Percentiles rank a stretch among this genome's conserved stretches.
These are phyloP conservation scores for Pythium rhizo-oryzae DNA, from an alignment of 352 stramenopile genomes.

Conservation along the genomic window DNA sequence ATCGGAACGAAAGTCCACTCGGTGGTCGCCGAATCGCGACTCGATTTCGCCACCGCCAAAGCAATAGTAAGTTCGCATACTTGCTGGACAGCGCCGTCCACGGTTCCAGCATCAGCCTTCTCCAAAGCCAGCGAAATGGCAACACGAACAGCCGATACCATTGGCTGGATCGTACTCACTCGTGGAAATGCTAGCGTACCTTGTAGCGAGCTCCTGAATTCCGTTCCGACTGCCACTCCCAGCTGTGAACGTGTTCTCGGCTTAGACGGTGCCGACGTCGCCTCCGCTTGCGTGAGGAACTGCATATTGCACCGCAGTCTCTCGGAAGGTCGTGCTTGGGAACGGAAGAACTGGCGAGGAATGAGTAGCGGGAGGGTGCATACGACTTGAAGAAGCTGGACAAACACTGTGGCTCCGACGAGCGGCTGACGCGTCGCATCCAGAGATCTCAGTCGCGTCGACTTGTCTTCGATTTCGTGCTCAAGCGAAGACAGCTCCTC, in stretches of 20 bases:
- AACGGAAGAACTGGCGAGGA: conserved; percentile 50
- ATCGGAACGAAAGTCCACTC: conserved; percentile 40
- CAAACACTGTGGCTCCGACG: conserved; percentile 41
- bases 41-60: background rate
- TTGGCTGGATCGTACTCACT: background rate
- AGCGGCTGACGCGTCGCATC: conserved; percentile 19
- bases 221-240: conserved; percentile 48
- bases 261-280: conserved; percentile 45
- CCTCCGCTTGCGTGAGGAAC: conserved; percentile 53
- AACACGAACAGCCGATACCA: conserved; percentile 14
- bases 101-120: conserved; percentile 12
- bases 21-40: background rate
- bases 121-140: conserved; percentile 34
- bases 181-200: conserved; percentile 34
- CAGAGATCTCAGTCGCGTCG: conserved; percentile 12
- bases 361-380: conserved; percentile 36
- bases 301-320: conserved; percentile 41
- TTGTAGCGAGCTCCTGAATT: conserved; percentile 55
- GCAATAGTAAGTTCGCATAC: background rate
- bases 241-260: conserved; percentile 51
- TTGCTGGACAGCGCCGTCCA: background rate
- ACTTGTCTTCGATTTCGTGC: background rate
- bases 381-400: conserved; percentile 39
- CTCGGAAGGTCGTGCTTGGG: conserved; percentile 26
- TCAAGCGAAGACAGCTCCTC: background rate